Conservation (phyloP, 805 yeast genomes). For the Candida chilensis region DNA sequence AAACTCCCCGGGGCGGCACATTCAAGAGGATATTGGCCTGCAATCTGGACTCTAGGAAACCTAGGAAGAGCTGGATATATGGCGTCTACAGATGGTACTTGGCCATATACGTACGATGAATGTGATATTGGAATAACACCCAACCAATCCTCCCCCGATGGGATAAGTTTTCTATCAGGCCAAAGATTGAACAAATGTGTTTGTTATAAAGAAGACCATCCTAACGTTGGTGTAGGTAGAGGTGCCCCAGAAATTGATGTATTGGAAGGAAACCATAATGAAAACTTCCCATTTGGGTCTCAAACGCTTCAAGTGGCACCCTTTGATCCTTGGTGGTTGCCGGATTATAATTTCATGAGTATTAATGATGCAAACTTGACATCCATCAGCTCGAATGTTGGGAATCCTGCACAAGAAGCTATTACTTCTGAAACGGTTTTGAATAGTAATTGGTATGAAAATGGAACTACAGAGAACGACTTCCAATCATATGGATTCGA, state of each 20-base stretch:
- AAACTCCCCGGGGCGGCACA: conserved; percentile 20
- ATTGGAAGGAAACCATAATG: conserved; percentile 10
- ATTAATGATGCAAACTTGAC: conserved; percentile 17
- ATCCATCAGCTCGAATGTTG: conserved; percentile 24
- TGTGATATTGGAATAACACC: conserved; percentile 28
- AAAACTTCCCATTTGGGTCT: conserved; percentile 12
- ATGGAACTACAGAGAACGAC: conserved; percentile 6
- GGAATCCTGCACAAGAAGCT: conserved; percentile 29
- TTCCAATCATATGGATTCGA: conserved; percentile 26
- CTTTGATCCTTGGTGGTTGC: conserved; percentile 31
- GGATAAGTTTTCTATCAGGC: conserved; percentile 27
- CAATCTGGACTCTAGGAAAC: conserved; percentile 27
- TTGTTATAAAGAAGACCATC: conserved; percentile 25
- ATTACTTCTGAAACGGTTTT: conserved; percentile 23
- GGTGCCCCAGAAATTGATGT: conserved; percentile 25
- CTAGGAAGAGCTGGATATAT: conserved; percentile 25
- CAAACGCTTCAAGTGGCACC: conserved; percentile 36
- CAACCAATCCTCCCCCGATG: conserved; percentile 27
- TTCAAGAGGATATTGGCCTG: conserved; percentile 26
- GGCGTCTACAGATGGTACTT: conserved; percentile 25
- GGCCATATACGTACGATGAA: conserved; percentile 27
- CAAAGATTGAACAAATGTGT: conserved; percentile 21
- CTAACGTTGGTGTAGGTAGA: conserved; percentile 23
- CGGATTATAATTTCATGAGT: conserved; percentile 23
- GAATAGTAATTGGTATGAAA: conserved; percentile 25